Conservation (phyloP, 768 basidiomycete genomes). For the Pleurotus sapidus region DNA sequence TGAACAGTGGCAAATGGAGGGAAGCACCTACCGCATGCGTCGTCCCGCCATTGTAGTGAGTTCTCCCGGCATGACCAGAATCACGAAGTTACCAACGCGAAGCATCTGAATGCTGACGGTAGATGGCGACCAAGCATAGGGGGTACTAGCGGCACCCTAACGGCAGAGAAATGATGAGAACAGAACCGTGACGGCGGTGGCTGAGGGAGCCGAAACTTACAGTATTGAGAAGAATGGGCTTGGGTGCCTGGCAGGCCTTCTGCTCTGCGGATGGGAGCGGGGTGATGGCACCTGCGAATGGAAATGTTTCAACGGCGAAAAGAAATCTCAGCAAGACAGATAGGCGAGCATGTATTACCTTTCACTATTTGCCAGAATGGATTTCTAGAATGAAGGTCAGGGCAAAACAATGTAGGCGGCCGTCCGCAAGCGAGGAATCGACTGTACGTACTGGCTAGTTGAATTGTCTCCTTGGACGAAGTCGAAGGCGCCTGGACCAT, state of each 20-base stretch:
- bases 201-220: conserved; percentile 26
- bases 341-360: conserved; percentile 26
- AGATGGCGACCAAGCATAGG: conserved; percentile 74
- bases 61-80: conserved; percentile 75
- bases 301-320: conserved; percentile 10
- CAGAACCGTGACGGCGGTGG: conserved; percentile 9
- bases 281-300: conserved; percentile 51
- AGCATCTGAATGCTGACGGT: conserved; percentile 78
- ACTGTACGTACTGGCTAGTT: conserved; percentile 46
- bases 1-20: too few species aligned
- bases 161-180: conserved; percentile 9
- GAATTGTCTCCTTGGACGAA: conserved; percentile 75
- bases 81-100: conserved; percentile 70
- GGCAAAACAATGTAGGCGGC: conserved; percentile 11
- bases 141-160: conserved; percentile 61
- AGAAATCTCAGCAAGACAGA: conserved; percentile 4
- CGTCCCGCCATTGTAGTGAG: conserved; percentile 82
- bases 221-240: conserved; percentile 76
- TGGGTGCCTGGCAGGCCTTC: conserved; percentile 69
- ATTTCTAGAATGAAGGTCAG: conserved; percentile 41
- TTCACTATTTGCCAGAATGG: conserved; percentile 83
- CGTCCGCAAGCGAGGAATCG: not conserved
- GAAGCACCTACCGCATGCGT: conserved; percentile 55
- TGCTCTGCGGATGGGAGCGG: conserved; percentile 62
- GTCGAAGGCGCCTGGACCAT: conserved; percentile 78